Base-by-base conservation (phyloP, 1,139 yeast genomes). In the Nakaseomyces delphensis region DNA sequence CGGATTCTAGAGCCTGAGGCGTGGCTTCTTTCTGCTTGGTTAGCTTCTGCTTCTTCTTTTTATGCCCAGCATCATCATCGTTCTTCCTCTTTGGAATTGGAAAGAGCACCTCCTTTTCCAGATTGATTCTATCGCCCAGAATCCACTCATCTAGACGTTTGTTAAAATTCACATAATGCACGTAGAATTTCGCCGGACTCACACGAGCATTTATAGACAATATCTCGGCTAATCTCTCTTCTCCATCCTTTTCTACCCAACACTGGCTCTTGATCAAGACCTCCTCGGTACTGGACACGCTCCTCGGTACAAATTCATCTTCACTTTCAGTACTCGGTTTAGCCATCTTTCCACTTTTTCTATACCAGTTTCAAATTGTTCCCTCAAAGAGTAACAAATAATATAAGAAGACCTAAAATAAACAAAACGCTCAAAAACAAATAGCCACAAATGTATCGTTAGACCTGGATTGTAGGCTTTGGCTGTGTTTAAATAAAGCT, bases 131-230 rank as follows among this genome's bases (percentile, higher is more conserved):
- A 28, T 77, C 79, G 4, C 76, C 70, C 13, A 74, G 69, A 5
- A 91, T 77, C 97, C 97, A 91, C 62, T 91, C 98, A 66, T 91
- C 99, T 54, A 91, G 71, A 60, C 91, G 80, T 61, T 91, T 91
- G 67, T 91, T 91, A 68, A 82, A 91, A 54, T 89, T 96, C 45
- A 79, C 86, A 64, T 87, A 91, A 64, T 91, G 99, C 21, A 91
- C 96, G 62, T 93, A 91, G 62, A 81, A 89, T 48, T 77, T 85
- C 30, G 79, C 76, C 45, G 82, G 76, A 5, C 91, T 87, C 60
- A 86, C 83, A 55, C 85, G 77, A 40, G 74, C 64, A 51, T 84
- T 89, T 41, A 77, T 74, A 30, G 91, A 89, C 40, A 93, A 68
- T 35, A 91, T 77, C 59, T 91, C 98, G 0, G 97, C 96, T 36